Percentiles rank a stretch among this genome's conserved stretches.
Conservation (phyloP, 352 stramenopile genomes). For the Globisporangium cederbergense region DNA sequence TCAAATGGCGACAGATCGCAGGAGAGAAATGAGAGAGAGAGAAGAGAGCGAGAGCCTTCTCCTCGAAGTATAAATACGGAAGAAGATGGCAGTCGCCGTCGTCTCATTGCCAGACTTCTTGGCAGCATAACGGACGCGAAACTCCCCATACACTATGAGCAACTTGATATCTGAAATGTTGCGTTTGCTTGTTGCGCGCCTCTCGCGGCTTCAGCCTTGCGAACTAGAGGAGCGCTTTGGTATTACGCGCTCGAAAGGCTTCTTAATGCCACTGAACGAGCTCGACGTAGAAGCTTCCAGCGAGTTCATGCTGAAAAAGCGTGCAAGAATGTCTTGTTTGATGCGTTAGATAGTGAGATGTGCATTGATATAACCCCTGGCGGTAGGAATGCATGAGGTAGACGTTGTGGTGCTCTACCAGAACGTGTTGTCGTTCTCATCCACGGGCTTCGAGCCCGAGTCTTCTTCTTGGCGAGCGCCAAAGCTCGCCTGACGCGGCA, state of each 20-base stretch:
- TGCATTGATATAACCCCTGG: too few species aligned
- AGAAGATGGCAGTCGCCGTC: not conserved
- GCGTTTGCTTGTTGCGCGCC: not conserved
- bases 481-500: conserved; percentile 6
- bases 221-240: too few species aligned
- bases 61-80: not conserved
- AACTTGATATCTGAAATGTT: not conserved
- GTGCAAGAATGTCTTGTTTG: not conserved
- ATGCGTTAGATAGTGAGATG: not conserved
- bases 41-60: not conserved
- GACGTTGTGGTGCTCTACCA: conserved; percentile 8
- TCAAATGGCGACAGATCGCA: conserved; percentile 5
- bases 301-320: not conserved
- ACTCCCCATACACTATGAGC: not conserved
- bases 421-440: conserved; percentile 24
- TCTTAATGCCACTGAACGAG: too few species aligned
- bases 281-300: too few species aligned
- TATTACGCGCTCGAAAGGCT: too few species aligned
- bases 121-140: conserved; percentile 2
- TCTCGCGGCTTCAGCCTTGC: not conserved
- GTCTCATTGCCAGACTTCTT: not conserved
- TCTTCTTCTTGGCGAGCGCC: not conserved
- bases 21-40: not conserved
- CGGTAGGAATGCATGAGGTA: not conserved
- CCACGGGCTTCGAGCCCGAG: conserved; percentile 11